A percentile compares a stretch with the other conserved stretches of the same genome.
Evolutionary conservation across 768 basidiomycete species (phyloP).

Genomic region (Amanita phalloides): DNA sequence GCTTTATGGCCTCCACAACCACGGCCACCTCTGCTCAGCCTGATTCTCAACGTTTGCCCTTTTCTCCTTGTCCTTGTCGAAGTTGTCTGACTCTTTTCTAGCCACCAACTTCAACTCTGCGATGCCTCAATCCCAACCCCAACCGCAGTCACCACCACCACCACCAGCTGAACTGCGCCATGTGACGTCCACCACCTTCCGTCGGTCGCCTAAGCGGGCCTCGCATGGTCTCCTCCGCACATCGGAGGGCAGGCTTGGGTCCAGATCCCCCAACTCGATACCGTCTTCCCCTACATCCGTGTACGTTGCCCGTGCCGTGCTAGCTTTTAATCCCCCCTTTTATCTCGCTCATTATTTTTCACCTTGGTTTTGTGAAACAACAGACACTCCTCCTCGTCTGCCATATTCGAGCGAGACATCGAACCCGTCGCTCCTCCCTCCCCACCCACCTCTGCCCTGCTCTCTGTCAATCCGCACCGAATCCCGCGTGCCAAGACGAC

Average conservation of each 20-base stretch:
- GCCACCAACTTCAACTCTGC: no score
- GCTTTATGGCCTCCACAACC: background rate
- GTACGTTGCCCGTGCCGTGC: constrained; percentile 27
- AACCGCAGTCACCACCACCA: background rate
- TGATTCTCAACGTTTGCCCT: background rate
- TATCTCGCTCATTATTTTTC: constrained; percentile 6
- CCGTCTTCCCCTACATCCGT: constrained; percentile 74
- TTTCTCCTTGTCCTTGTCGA: background rate
- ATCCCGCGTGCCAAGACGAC: constrained; percentile 63
- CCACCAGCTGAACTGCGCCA: constrained; percentile 33
- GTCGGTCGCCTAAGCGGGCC: constrained; percentile 21
- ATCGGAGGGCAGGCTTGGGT: constrained; percentile 35
- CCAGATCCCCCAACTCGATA: constrained; percentile 62
- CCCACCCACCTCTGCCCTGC: constrained; percentile 32
- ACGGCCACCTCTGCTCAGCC: background rate
- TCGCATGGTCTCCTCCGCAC: constrained; percentile 37
- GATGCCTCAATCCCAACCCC: background rate
- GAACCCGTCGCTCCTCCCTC: constrained; percentile 44
- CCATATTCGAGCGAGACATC: constrained; percentile 89
- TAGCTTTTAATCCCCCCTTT: background rate
- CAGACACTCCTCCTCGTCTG: constrained; percentile 69
- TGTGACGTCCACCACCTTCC: constrained; percentile 42
- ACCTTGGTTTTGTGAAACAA: no score
- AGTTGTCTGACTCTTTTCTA: no score
- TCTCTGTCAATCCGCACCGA: constrained; percentile 55